A percentile compares a stretch with the other conserved stretches of the same genome.
Evolutionary conservation across 176 grass and related monocot genomes (phyloP).

Genomic region (Guadua angustifolia): DNA sequence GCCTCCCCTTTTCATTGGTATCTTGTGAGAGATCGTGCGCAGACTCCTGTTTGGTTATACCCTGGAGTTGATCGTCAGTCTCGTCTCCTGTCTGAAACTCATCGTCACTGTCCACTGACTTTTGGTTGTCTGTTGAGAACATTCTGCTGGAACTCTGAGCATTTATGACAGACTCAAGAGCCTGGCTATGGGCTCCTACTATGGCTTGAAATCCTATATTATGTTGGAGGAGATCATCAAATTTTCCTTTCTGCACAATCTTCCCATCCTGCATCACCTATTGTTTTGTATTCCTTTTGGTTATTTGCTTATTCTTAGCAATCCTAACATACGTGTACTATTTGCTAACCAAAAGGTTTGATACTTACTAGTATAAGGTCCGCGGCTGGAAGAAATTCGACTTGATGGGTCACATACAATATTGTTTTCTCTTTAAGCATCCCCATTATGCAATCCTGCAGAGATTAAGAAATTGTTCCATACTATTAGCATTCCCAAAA

Average conservation of each 20-base stretch:
- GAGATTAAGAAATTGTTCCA: too few species aligned
- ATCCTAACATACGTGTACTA: slow-evolving; percentile 14
- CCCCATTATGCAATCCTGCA: slow-evolving; percentile 91
- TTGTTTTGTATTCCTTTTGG: slow-evolving; percentile 41
- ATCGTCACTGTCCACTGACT: slow-evolving; percentile 48
- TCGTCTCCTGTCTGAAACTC: slow-evolving; percentile 57
- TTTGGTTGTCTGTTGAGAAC: slow-evolving; percentile 31
- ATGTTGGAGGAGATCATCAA: slow-evolving; percentile 82
- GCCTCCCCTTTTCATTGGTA: slow-evolving; percentile 70
- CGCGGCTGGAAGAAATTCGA: slow-evolving; percentile 93
- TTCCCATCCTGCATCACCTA: slow-evolving; percentile 95
- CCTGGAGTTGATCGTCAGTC: slow-evolving; percentile 52
- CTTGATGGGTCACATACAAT: slow-evolving; percentile 95
- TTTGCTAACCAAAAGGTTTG: slow-evolving; percentile 6
- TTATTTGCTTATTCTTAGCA: slow-evolving; percentile 34
- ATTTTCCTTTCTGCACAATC: slow-evolving; percentile 79
- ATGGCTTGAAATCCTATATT: slow-evolving; percentile 88
- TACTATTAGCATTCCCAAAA: too few species aligned
- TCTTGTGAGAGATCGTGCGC: slow-evolving; percentile 67
- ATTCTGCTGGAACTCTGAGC: slow-evolving; percentile 87
- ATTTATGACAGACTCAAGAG: slow-evolving; percentile 83
- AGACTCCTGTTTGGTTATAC: slow-evolving; percentile 86
- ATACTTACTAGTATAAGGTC: slow-evolving; percentile 87
- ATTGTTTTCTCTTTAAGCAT: slow-evolving; percentile 89
- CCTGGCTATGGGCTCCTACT: slow-evolving; percentile 91